Conservation (phyloP, 441 rosid species). For the Erysimum pusillum region DNA sequence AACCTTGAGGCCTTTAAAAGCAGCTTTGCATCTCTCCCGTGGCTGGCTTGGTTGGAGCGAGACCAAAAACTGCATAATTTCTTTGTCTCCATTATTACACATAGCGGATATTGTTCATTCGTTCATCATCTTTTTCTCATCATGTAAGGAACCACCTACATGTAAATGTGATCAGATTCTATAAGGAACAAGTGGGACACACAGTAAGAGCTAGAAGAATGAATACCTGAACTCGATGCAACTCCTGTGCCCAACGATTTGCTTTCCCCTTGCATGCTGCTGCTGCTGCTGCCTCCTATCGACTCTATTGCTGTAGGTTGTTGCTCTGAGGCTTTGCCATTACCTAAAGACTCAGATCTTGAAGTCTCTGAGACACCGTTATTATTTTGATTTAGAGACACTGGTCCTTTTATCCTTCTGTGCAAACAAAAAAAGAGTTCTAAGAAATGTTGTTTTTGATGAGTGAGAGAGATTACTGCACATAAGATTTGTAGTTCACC, state of each 20-base stretch:
- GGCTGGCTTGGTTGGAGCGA: slow-evolving; percentile 5
- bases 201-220: neutral
- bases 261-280: slow-evolving; percentile 56
- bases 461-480: slow-evolving; percentile 22
- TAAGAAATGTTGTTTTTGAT: neutral
- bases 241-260: slow-evolving; percentile 35
- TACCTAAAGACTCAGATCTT: slow-evolving; percentile 35
- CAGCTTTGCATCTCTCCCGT: neutral
- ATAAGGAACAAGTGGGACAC: neutral
- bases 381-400: slow-evolving; percentile 39
- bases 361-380: slow-evolving; percentile 37
- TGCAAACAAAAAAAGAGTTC: slow-evolving; percentile 2
- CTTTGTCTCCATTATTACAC: slow-evolving; percentile 19
- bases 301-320: slow-evolving; percentile 26
- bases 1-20: neutral
- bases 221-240: slow-evolving; percentile 43
- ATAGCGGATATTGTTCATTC: slow-evolving; percentile 6
- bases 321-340: slow-evolving; percentile 46
- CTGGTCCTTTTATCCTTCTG: slow-evolving; percentile 72
- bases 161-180: slow-evolving; percentile 9
- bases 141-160: slow-evolving; percentile 36
- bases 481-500: slow-evolving; percentile 50
- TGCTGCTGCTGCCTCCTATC: slow-evolving; percentile 47
- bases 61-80: neutral
- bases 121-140: slow-evolving; percentile 30